Conservation (phyloP, 129 eudicot species). For the Heracleum sosnowskyi region DNA sequence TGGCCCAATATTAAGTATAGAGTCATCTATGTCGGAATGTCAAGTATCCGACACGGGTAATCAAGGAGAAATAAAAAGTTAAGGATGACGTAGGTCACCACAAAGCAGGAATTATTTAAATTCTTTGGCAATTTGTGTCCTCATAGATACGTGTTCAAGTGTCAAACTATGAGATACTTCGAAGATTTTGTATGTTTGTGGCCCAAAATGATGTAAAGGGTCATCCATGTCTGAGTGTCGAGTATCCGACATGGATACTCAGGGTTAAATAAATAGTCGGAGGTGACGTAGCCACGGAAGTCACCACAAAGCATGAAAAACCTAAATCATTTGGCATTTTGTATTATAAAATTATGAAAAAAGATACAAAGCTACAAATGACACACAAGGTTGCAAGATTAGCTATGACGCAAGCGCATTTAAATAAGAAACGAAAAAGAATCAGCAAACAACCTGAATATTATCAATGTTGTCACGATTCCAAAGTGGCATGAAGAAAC, state of each 20-base stretch:
- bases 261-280: neutral
- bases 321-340: neutral
- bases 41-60: neutral
- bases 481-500: conserved; percentile 93
- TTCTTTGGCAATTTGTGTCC: neutral
- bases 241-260: neutral
- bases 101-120: neutral
- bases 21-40: neutral
- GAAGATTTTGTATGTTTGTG: neutral
- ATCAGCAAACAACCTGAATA: conserved; percentile 58
- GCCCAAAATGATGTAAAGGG: neutral
- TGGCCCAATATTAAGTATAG: neutral
- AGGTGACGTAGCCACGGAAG: neutral
- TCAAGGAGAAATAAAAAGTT: neutral
- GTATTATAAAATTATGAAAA: neutral
- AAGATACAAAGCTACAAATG: conserved; percentile 1
- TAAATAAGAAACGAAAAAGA: neutral
- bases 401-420: neutral
- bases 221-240: neutral
- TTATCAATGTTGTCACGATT: conserved; percentile 91
- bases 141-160: neutral
- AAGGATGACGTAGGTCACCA: neutral
- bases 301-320: neutral
- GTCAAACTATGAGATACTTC: neutral
- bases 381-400: neutral